Conservation (phyloP, 805 yeast species). For the Vanderwaltozyma verrucispora region DNA sequence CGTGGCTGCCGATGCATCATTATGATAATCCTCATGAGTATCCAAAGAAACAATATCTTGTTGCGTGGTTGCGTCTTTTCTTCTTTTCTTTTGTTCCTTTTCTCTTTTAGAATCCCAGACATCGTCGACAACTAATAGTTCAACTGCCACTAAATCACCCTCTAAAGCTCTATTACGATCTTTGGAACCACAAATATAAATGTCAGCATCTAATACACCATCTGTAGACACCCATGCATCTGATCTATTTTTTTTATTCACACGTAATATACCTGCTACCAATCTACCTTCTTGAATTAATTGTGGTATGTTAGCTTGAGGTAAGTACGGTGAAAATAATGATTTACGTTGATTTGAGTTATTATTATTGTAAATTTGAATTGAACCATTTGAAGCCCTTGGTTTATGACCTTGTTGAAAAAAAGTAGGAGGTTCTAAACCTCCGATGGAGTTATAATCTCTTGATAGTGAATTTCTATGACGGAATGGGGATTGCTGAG, state of each 20-base stretch:
- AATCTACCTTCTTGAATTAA: constrained; percentile 81
- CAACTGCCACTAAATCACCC: constrained; percentile 95
- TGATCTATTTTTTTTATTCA: constrained; percentile 90
- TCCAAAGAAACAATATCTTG: constrained; percentile 32
- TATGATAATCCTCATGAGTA: constrained; percentile 57
- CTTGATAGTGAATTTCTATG: constrained; percentile 22
- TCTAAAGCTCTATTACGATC: constrained; percentile 96
- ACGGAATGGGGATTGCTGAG: constrained; percentile 28
- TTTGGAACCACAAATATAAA: constrained; percentile 95
- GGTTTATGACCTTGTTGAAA: constrained; percentile 76
- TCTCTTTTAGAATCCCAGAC: constrained; percentile 96
- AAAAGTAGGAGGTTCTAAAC: constrained; percentile 27
- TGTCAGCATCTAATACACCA: constrained; percentile 91
- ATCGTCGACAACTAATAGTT: constrained; percentile 87
- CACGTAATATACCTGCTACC: constrained; percentile 87
- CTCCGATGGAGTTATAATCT: constrained; percentile 15
- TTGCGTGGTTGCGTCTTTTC: constrained; percentile 48
- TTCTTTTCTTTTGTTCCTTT: constrained; percentile 92
- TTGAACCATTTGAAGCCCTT: constrained; percentile 59
- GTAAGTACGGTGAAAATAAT: constrained; percentile 89
- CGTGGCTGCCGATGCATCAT: constrained; percentile 60
- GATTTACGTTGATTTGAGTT: constrained; percentile 49
- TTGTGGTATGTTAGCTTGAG: constrained; percentile 87
- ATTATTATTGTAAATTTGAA: constrained; percentile 36
- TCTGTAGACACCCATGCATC: constrained; percentile 98